Evolutionary conservation across 1,284 basidiomycete species (phyloP).

Genomic region (Pterula multifida): DNA sequence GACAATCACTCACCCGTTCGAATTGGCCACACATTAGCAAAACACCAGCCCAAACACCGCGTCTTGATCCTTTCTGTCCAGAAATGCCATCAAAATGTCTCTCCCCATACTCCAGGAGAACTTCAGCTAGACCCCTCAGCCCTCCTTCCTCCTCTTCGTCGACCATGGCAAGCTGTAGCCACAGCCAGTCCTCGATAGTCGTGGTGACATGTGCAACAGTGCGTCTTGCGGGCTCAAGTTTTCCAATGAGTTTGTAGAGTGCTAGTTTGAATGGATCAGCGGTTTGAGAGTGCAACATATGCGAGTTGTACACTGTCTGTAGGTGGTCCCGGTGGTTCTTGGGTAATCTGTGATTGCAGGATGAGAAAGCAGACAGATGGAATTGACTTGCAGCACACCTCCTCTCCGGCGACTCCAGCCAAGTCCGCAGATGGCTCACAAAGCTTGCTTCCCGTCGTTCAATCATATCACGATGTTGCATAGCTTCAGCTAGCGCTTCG

Average conservation of each 20-base stretch:
- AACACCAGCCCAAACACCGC: conserved; percentile 82
- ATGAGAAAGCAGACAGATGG: conserved; percentile 5
- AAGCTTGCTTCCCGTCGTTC: conserved; percentile 79
- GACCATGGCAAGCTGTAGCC: conserved; percentile 91
- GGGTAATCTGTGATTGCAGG: conserved; percentile 39
- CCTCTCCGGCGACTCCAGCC: conserved; percentile 74
- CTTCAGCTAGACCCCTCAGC: conserved; percentile 68
- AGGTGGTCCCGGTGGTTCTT: conserved; percentile 78
- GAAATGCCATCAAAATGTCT: conserved; percentile 76
- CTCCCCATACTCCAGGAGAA: conserved; percentile 82
- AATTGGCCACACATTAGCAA: conserved; percentile 91
- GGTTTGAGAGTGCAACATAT: conserved; percentile 78
- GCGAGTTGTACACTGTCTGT: conserved; percentile 82
- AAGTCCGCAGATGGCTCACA: conserved; percentile 74
- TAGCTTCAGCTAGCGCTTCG: conserved; percentile 74
- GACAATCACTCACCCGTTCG: conserved; percentile 53
- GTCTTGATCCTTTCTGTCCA: conserved; percentile 42
- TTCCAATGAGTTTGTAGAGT: conserved; percentile 91
- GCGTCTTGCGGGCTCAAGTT: conserved; percentile 76
- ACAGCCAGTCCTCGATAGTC: conserved; percentile 97
- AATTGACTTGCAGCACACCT: conserved; percentile 30
- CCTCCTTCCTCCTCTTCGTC: conserved; percentile 75
- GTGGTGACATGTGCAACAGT: conserved; percentile 78
- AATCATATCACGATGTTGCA: conserved; percentile 63
- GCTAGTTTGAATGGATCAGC: conserved; percentile 94